A percentile compares a stretch with the other conserved stretches of the same genome.
Evolutionary conservation across 1,284 basidiomycete species (phyloP).

Genomic region (Sanghuangporus sanghuang): DNA sequence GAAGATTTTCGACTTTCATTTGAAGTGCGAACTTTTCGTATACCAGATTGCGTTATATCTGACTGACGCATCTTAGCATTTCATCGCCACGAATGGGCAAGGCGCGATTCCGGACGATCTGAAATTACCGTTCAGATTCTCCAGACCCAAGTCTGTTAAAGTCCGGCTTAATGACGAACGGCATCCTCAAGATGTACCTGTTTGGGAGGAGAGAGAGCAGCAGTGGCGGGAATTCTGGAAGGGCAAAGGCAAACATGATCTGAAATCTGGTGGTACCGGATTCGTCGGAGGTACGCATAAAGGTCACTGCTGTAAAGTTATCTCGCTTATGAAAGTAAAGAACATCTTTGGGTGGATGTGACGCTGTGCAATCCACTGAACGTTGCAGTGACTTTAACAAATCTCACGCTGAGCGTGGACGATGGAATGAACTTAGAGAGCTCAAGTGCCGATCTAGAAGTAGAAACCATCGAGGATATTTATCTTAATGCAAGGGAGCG

Average conservation of each 20-base stretch:
- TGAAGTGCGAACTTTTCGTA: constrained; percentile 37
- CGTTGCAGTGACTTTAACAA: constrained; percentile 58
- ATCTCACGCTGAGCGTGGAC: constrained; percentile 49
- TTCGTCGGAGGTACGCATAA: constrained; percentile 49
- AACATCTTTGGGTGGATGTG: constrained; percentile 73
- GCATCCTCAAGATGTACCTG: constrained; percentile 34
- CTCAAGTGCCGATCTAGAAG: constrained; percentile 40
- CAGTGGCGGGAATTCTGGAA: constrained; percentile 60
- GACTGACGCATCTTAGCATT: constrained; percentile 43
- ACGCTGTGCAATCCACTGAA: constrained; percentile 64
- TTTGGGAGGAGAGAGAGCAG: constrained; percentile 61
- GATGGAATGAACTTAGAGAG: constrained; percentile 28
- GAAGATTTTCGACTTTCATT: constrained; percentile 79
- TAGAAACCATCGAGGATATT: constrained; percentile 56
- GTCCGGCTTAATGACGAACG: constrained; percentile 50
- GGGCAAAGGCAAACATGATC: constrained; percentile 42
- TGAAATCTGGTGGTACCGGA: constrained; percentile 52
- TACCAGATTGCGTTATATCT: constrained; percentile 6
- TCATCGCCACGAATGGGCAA: constrained; percentile 46
- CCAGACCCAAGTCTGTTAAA: constrained; percentile 44
- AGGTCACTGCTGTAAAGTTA: not conserved
- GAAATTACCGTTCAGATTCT: constrained; percentile 56
- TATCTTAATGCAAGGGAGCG: constrained; percentile 51
- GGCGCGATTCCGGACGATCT: constrained; percentile 37
- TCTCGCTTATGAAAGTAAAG: constrained; percentile 36